A percentile compares a stretch with the other conserved stretches of the same genome.
Conservation (phyloP, 2,329 filamentous ascomycete genomes). For the Alternaria gansuensis region DNA sequence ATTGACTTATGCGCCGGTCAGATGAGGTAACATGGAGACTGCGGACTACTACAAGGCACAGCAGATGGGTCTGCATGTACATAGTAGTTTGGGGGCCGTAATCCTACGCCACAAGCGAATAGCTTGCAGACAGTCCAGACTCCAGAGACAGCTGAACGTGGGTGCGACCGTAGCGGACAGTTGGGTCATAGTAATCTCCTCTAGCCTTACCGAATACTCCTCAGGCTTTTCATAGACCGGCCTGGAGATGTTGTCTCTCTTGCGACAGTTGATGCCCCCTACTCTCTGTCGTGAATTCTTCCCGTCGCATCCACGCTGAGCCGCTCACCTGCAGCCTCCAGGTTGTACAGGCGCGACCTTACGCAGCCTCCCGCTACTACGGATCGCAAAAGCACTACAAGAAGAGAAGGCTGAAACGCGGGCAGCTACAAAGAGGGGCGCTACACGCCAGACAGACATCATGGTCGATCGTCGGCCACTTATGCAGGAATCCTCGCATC, state of each 20-base stretch:
- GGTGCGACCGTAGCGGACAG: slow-evolving; percentile 11
- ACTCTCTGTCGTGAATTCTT: slow-evolving; percentile 1
- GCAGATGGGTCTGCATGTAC: slow-evolving; percentile 11
- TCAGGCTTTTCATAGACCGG: slow-evolving; percentile 1
- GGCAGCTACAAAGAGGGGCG: slow-evolving; percentile 17
- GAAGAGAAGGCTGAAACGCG: slow-evolving; percentile 29
- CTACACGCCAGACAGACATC: slow-evolving; percentile 13
- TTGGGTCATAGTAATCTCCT: neutral
- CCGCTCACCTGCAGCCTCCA: slow-evolving; percentile 9
- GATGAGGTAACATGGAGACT: neutral
- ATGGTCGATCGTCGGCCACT: slow-evolving; percentile 48
- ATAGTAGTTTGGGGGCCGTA: slow-evolving; percentile 20
- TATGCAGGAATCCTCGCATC: slow-evolving; percentile 39
- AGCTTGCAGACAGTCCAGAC: slow-evolving; percentile 12
- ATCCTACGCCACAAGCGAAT: slow-evolving; percentile 20
- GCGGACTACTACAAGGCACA: slow-evolving; percentile 7
- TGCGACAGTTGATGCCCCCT: neutral
- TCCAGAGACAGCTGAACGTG: slow-evolving; percentile 22
- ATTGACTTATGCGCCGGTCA: slow-evolving; percentile 2
- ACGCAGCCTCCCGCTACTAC: slow-evolving; percentile 13
- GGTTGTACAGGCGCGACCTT: slow-evolving; percentile 10
- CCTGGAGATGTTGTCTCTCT: slow-evolving; percentile 1
- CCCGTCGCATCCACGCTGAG: slow-evolving; percentile 5
- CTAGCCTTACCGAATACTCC: slow-evolving; percentile 13
- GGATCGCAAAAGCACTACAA: slow-evolving; percentile 4